These are phyloP conservation scores for Phylloporus sp. DNA, from an alignment of 768 basidiomycete species.

Conservation along the genomic window DNA sequence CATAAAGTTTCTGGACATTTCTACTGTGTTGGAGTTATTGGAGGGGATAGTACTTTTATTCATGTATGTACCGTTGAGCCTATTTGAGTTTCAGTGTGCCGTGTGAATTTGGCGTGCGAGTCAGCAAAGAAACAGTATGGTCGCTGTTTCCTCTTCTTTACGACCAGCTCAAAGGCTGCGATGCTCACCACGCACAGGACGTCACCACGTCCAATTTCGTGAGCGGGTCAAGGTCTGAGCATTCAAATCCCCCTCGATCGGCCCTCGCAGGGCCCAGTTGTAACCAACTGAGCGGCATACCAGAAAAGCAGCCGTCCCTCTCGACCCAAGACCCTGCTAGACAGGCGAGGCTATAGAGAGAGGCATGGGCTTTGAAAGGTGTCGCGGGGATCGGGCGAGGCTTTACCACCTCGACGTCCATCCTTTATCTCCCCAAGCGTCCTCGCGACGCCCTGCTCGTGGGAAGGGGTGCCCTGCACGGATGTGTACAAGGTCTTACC, in stretches of 20 bases:
- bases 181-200: conserved; percentile 59
- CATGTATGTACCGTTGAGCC: too few relatives aligned
- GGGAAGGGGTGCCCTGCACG: not conserved
- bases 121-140: too few relatives aligned
- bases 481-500: accelerated
- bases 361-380: conserved; percentile 43
- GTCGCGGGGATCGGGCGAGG: conserved; percentile 51
- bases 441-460: conserved; percentile 15
- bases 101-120: too few relatives aligned
- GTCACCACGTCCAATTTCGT: conserved; percentile 35
- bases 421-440: conserved; percentile 16
- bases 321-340: conserved; percentile 39
- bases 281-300: conserved; percentile 59
- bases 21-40: too few relatives aligned
- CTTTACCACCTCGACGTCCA: not conserved
- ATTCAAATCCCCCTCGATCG: conserved; percentile 58
- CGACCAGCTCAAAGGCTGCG: conserved; percentile 56
- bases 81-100: too few relatives aligned
- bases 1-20: too few relatives aligned
- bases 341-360: conserved; percentile 19
- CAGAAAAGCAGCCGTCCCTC: conserved; percentile 48
- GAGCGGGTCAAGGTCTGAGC: conserved; percentile 85
- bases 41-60: too few relatives aligned
- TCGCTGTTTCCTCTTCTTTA: too few relatives aligned
- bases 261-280: conserved; percentile 57